Percentiles rank a stretch among this genome's conserved stretches.
phyloP scores from a whole-genome alignment of 2,329 filamentous ascomycete genomes.

The Fusarium sp. region DNA sequence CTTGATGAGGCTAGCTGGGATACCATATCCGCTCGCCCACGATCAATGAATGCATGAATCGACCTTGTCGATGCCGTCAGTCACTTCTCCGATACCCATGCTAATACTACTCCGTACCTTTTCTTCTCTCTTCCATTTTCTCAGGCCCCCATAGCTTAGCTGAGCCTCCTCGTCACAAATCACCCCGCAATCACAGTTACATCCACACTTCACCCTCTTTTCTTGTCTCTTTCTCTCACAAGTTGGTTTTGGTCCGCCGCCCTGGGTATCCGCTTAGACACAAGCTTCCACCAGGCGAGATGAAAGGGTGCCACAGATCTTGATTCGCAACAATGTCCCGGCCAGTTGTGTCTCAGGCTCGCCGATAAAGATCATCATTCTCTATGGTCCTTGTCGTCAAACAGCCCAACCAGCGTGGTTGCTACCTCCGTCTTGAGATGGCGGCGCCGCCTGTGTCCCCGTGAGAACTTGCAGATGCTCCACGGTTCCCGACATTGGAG shows the following conservation, averaged over 20 bases:
- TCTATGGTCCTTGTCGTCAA: conserved; percentile 42
- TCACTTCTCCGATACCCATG: conserved; percentile 18
- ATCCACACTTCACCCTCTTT: conserved; percentile 21
- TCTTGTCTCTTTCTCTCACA: conserved; percentile 30
- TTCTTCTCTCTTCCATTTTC: conserved; percentile 25
- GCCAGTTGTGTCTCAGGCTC: conserved; percentile 44
- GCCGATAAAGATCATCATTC: conserved; percentile 37
- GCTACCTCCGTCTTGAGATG: conserved; percentile 47
- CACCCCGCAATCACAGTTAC: conserved; percentile 24
- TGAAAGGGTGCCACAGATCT: conserved; percentile 56
- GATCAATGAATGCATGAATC: conserved; percentile 1
- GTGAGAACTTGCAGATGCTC: conserved; percentile 49
- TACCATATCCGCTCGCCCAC: neutral
- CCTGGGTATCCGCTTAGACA: conserved; percentile 40
- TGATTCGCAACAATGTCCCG: conserved; percentile 52
- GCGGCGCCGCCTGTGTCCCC: conserved; percentile 43
- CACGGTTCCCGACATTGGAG: conserved; percentile 44
- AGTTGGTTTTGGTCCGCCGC: conserved; percentile 31
- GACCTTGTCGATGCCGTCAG: conserved; percentile 28
- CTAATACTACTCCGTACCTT: neutral
- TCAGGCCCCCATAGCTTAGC: conserved; percentile 30
- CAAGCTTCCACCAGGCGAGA: conserved; percentile 52
- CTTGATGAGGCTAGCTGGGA: conserved; percentile 21
- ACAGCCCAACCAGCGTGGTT: conserved; percentile 41
- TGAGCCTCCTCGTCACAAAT: conserved; percentile 40